Percentiles rank a stretch among this genome's conserved stretches.
phyloP scores from a whole-genome alignment of 495 filamentous ascomycete genomes.

The Lentithecium fluviatile region DNA sequence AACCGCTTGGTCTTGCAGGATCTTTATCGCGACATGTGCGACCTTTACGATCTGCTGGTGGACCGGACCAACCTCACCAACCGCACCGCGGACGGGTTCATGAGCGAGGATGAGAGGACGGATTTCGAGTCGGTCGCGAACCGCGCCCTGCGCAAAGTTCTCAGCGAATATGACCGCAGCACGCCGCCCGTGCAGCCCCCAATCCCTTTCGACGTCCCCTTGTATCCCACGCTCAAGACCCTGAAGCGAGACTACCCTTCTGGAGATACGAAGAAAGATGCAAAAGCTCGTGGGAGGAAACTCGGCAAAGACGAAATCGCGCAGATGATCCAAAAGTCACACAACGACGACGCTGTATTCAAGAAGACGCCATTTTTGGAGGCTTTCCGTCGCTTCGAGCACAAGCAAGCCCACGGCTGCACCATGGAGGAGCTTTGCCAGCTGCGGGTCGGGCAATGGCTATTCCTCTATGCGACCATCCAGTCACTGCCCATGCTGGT shows the following conservation, averaged over 20 bases:
- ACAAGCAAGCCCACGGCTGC: slow-evolving; percentile 68
- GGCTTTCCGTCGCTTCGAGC: slow-evolving; percentile 80
- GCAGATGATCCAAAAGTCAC: slow-evolving; percentile 68
- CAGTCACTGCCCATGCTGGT: slow-evolving; percentile 89
- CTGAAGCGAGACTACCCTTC: slow-evolving; percentile 60
- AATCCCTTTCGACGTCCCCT: slow-evolving; percentile 86
- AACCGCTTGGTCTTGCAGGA: slow-evolving; percentile 79
- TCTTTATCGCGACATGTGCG: slow-evolving; percentile 81
- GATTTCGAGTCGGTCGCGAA: slow-evolving; percentile 49
- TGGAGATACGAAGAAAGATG: slow-evolving; percentile 66
- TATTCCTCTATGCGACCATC: slow-evolving; percentile 88
- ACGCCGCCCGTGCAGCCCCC: slow-evolving; percentile 86
- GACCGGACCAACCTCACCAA: slow-evolving; percentile 67
- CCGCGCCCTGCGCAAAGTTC: slow-evolving; percentile 65
- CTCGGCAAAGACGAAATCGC: slow-evolving; percentile 76
- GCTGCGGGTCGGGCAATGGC: slow-evolving; percentile 82
- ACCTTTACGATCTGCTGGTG: slow-evolving; percentile 84
- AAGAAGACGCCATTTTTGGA: slow-evolving; percentile 67
- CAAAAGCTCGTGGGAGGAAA: slow-evolving; percentile 62
- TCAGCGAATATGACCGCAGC: slow-evolving; percentile 83
- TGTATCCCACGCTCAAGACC: slow-evolving; percentile 65
- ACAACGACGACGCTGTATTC: slow-evolving; percentile 66
- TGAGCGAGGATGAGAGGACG: slow-evolving; percentile 54
- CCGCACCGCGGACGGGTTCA: slow-evolving; percentile 41
- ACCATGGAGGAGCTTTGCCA: slow-evolving; percentile 71